Evolutionary conservation across 2,329 filamentous ascomycete genomes (phyloP).

Genomic region (Alternaria arbusti): DNA sequence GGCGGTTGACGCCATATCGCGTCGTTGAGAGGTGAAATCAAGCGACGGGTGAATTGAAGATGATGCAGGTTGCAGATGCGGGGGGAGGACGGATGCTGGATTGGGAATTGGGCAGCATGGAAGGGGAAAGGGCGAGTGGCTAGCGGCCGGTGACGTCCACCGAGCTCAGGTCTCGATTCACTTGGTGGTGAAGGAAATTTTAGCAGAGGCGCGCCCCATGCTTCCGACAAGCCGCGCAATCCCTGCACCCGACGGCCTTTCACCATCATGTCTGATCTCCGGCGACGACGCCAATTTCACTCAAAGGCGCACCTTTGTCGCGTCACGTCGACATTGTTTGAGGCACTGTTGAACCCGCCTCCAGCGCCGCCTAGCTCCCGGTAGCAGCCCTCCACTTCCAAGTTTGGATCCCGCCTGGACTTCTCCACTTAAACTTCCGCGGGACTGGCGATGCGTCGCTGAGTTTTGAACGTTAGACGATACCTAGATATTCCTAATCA

Average conservation of each 20-base stretch:
- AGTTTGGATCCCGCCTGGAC: conserved; percentile 2
- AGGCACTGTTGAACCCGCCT: background rate
- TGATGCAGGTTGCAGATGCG: background rate
- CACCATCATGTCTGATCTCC: background rate
- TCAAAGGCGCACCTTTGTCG: background rate
- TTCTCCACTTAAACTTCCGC: background rate
- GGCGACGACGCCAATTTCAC: background rate
- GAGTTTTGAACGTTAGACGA: background rate
- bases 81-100: background rate
- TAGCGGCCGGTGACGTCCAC: conserved; percentile 22
- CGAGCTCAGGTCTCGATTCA: conserved; percentile 11
- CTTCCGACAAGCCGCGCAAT: conserved; percentile 14
- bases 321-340: background rate
- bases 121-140: background rate
- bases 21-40: background rate
- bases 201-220: conserved; percentile 12
- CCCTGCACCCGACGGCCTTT: conserved; percentile 4
- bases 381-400: background rate
- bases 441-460: conserved; percentile 6
- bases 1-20: conserved; percentile 18
- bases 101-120: background rate
- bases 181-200: conserved; percentile 10
- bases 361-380: conserved; percentile 4
- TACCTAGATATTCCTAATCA: conserved; percentile 1
- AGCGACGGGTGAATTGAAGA: background rate